phyloP scores from a whole-genome alignment of 352 stramenopile genomes.

The Lagenidium giganteum region DNA sequence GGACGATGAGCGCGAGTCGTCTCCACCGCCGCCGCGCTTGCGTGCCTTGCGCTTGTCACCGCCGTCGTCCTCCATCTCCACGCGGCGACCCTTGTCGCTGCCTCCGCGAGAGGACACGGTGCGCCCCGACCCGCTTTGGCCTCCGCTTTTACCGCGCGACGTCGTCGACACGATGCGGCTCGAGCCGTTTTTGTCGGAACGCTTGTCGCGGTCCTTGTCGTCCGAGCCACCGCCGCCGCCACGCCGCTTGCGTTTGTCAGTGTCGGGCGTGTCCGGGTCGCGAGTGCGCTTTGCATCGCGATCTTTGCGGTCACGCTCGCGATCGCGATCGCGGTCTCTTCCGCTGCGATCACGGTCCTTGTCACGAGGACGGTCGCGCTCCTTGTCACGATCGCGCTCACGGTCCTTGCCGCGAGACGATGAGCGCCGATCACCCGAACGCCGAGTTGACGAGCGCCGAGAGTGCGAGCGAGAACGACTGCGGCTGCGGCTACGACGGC shows the following conservation, averaged over 20 bases:
- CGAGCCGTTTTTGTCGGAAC: conserved; percentile 6
- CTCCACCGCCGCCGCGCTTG: conserved; percentile 22
- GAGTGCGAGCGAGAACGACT: conserved; percentile 47
- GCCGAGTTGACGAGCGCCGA: conserved; percentile 33
- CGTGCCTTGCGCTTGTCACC: conserved; percentile 26
- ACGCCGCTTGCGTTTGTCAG: neutral
- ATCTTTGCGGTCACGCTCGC: conserved; percentile 18
- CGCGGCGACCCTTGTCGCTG: conserved; percentile 26
- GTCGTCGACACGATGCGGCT: conserved; percentile 43
- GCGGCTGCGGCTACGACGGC: conserved; percentile 21
- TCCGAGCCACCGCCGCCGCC: conserved; percentile 1
- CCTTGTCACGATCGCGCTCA: conserved; percentile 13
- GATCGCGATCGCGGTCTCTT: conserved; percentile 16
- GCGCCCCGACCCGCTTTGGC: no score
- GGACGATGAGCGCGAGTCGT: conserved; percentile 12
- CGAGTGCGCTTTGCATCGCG: conserved; percentile 17
- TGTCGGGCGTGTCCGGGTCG: conserved; percentile 3
- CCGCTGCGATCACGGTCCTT: conserved; percentile 16
- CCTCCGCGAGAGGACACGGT: conserved; percentile 22
- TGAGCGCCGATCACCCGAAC: conserved; percentile 25
- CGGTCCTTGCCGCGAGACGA: conserved; percentile 19
- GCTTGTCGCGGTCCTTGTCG: conserved; percentile 20
- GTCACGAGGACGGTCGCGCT: conserved; percentile 12
- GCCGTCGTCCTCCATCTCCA: conserved; percentile 41
- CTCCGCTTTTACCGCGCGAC: no score